Percentiles rank a stretch among this genome's conserved stretches.
Conservation (phyloP, 1,284 basidiomycete genomes). For the Rhodotorula sp. region DNA sequence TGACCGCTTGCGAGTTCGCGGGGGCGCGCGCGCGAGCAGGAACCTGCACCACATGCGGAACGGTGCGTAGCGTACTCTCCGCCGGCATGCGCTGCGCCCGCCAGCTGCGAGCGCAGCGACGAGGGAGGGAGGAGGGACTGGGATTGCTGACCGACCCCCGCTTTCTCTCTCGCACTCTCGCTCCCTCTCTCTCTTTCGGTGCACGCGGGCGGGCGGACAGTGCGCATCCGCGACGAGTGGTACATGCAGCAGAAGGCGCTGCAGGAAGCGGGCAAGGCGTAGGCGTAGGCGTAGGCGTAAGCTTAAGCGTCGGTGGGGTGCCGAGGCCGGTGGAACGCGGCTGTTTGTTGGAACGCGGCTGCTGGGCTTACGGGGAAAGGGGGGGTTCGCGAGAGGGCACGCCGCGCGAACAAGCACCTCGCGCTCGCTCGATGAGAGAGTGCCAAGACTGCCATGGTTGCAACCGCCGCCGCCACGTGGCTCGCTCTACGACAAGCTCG, state of each 20-base stretch:
- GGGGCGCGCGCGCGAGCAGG: constrained; percentile 1
- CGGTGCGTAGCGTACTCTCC: background rate
- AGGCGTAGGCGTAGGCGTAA: background rate
- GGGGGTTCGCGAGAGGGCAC: too few relatives aligned
- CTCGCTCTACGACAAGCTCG: constrained; percentile 72
- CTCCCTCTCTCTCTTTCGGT: too few relatives aligned
- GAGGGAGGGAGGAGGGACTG: background rate
- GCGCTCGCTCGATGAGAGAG: too few relatives aligned
- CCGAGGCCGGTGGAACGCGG: too few relatives aligned
- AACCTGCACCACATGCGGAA: constrained; percentile 4
- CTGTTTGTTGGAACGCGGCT: too few relatives aligned
- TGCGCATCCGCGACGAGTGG: constrained; percentile 18
- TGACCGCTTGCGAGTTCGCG: too few relatives aligned
- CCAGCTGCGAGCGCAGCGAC: background rate
- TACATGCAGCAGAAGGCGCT: background rate
- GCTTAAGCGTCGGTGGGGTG: too few relatives aligned
- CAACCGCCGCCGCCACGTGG: background rate
- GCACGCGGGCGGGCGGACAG: background rate
- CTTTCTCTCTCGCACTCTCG: background rate
- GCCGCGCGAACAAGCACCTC: too few relatives aligned
- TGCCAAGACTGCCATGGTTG: too few relatives aligned
- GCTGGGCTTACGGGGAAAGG: too few relatives aligned
- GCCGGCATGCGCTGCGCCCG: too few relatives aligned
- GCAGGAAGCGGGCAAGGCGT: background rate
- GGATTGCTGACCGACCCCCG: background rate